A percentile compares a stretch with the other conserved stretches of the same genome.
Conservation (phyloP, 2,329 filamentous ascomycete genomes). For the Sporothrix brasiliensis region DNA sequence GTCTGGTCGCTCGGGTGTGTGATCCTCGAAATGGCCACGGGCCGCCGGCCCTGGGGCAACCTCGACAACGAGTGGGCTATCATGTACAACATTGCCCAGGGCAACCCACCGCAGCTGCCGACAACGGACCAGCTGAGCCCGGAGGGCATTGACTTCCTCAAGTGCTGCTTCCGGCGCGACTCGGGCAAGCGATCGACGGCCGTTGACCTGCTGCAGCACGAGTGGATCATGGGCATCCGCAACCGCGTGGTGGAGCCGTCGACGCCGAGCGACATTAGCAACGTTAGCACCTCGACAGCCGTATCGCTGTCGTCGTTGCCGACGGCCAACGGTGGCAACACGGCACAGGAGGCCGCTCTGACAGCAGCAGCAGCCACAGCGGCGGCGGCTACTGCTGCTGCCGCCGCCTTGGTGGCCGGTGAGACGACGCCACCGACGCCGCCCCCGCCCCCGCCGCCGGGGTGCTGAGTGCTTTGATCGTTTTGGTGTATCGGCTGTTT, state of each 20-base stretch:
- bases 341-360: conserved; percentile 31
- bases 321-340: conserved; percentile 33
- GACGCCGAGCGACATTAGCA: conserved; percentile 60
- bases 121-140: conserved; percentile 79
- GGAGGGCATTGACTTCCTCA: conserved; percentile 83
- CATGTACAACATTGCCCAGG: conserved; percentile 99
- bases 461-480: neutral
- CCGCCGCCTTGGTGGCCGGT: neutral
- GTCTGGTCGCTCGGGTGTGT: conserved; percentile 97
- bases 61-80: conserved; percentile 99
- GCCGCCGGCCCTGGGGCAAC: conserved; percentile 88
- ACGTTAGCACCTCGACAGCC: conserved; percentile 48
- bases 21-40: conserved; percentile 96
- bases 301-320: conserved; percentile 39
- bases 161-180: conserved; percentile 83
- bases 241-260: conserved; percentile 66
- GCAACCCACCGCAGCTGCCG: conserved; percentile 87
- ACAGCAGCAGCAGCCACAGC: conserved; percentile 11
- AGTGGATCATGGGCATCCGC: conserved; percentile 76
- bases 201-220: conserved; percentile 87
- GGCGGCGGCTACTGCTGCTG: neutral
- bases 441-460: neutral
- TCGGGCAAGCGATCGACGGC: conserved; percentile 77
- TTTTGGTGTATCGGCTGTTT: neutral
- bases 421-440: neutral